Conservation (phyloP, 345 rosid genomes). For the Brassica cretica region DNA sequence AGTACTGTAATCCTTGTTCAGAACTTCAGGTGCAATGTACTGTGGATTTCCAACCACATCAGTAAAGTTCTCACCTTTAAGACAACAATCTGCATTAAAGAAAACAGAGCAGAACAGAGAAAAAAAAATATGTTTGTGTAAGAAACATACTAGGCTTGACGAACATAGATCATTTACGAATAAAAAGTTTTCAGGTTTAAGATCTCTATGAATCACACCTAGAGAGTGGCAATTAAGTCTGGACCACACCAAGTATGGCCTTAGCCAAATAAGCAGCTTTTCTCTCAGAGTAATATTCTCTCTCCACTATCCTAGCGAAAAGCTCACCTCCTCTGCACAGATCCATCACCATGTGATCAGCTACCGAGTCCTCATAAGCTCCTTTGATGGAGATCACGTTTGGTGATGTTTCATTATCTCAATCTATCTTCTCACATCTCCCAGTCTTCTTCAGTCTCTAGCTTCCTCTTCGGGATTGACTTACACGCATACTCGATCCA, state of each 20-base stretch:
- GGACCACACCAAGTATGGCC: slow-evolving; percentile 66
- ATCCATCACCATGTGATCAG: slow-evolving; percentile 94
- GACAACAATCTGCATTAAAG: neutral
- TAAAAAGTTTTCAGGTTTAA: slow-evolving; percentile 87
- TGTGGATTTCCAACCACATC: slow-evolving; percentile 95
- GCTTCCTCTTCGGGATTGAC: slow-evolving; percentile 81
- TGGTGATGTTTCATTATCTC: slow-evolving; percentile 92
- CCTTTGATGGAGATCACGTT: slow-evolving; percentile 72
- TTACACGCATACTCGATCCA: slow-evolving; percentile 83
- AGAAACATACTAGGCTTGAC: slow-evolving; percentile 65
- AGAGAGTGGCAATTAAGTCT: slow-evolving; percentile 65
- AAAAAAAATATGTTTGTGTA: neutral
- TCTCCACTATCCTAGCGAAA: slow-evolving; percentile 71
- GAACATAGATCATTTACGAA: slow-evolving; percentile 68
- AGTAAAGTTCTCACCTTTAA: slow-evolving; percentile 62
- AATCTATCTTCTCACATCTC: slow-evolving; percentile 86
- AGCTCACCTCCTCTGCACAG: slow-evolving; percentile 90
- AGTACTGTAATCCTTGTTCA: slow-evolving; percentile 65
- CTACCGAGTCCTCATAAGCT: slow-evolving; percentile 83
- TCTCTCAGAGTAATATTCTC: slow-evolving; percentile 77
- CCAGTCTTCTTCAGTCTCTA: slow-evolving; percentile 62
- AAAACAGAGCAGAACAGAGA: neutral
- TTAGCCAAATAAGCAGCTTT: slow-evolving; percentile 73
- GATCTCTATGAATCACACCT: slow-evolving; percentile 85
- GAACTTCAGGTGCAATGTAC: slow-evolving; percentile 87